Base-by-base conservation (phyloP, 1,139 yeast genomes). In the Zygotorulaspora mrakii region DNA sequence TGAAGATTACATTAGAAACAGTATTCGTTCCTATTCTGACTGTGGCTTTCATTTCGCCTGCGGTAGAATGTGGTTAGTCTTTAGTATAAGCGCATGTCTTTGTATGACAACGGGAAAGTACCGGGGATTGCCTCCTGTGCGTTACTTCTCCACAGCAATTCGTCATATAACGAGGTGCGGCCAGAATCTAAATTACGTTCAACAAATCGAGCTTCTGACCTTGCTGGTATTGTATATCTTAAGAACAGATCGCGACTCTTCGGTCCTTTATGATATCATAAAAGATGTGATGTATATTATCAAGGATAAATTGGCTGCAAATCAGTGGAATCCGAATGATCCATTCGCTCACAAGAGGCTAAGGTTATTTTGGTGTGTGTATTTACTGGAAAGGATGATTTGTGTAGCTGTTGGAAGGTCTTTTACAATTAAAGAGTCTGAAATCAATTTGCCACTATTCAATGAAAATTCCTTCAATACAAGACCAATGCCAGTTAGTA, bases 351-450 rank as follows among this genome's bases (percentile, higher is more conserved):
- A 69, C 45, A 60, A 66, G 33, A 68, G 67, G 47, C 59, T 74
- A 57, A 67, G 81, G 45, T 59, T 74, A 12, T 77, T 78, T 61
- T 77, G 83, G 83, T 74, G 78, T 48, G 70, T 73, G 11, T 77
- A 76, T 51, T 52, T 73, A 16, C 50, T 76, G 28, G 83, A 77
- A 50, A 68, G 81, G 48, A 67, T 77, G 61, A 73, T 76, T 35
- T 70, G 77, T 23, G 69, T 76, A 20, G 74, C 81, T 2, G 75
- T 77, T 12, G 77, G 80, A 10, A 72, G 73, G 50, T 74, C 75
- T 2, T 74, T 72, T 48, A 61, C 70, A 2, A 54, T 77, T 12
- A 59, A 64, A 14, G 82, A 77, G 52, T 54, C 65, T 1, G 67
- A 69, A 24, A 69, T 76, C 29, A 64, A 70, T 40, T 50, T 76